A percentile compares a stretch with the other conserved stretches of the same genome.
phyloP scores from a whole-genome alignment of 306 rosid species.

The Dalbergia oliveri region DNA sequence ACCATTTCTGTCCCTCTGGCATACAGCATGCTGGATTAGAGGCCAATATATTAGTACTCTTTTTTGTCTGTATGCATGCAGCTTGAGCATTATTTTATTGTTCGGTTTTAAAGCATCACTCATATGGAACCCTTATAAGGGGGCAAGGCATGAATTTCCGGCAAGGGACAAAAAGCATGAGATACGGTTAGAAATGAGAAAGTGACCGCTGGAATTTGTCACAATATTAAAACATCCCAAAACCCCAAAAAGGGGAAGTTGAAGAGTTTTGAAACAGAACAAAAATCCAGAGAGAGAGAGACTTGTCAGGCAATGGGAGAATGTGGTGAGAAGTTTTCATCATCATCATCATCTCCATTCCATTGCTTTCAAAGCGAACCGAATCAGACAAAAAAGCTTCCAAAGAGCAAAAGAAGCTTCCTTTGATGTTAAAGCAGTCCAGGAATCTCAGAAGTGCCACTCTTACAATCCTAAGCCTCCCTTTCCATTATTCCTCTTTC shows the following conservation, averaged over 20 bases:
- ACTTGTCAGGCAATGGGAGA: constrained; percentile 59
- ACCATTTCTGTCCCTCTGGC: constrained; percentile 44
- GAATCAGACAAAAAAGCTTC: constrained; percentile 93
- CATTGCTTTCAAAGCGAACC: constrained; percentile 75
- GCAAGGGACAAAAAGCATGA: constrained; percentile 86
- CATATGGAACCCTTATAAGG: constrained; percentile 71
- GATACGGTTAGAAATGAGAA: constrained; percentile 68
- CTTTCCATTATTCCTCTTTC: constrained; percentile 83
- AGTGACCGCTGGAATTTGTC: constrained; percentile 57
- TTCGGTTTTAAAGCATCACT: constrained; percentile 56
- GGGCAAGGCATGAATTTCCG: constrained; percentile 90
- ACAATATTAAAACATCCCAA: constrained; percentile 42
- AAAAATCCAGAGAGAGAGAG: constrained; percentile 47
- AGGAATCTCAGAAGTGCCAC: constrained; percentile 76
- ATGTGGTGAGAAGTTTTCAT: constrained; percentile 60
- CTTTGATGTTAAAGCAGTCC: constrained; percentile 68
- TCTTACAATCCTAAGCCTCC: constrained; percentile 59
- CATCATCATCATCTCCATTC: constrained; percentile 70
- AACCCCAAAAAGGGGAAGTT: constrained; percentile 51
- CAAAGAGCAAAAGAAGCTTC: constrained; percentile 73
- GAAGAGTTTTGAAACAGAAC: constrained; percentile 50
- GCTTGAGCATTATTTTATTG: constrained; percentile 53
- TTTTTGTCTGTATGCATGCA: constrained; percentile 53
- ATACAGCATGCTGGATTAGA: constrained; percentile 36
- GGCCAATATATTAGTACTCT: constrained; percentile 7